Base-by-base conservation (phyloP, 352 stramenopile species). In the Achlya hypogyna region DNA sequence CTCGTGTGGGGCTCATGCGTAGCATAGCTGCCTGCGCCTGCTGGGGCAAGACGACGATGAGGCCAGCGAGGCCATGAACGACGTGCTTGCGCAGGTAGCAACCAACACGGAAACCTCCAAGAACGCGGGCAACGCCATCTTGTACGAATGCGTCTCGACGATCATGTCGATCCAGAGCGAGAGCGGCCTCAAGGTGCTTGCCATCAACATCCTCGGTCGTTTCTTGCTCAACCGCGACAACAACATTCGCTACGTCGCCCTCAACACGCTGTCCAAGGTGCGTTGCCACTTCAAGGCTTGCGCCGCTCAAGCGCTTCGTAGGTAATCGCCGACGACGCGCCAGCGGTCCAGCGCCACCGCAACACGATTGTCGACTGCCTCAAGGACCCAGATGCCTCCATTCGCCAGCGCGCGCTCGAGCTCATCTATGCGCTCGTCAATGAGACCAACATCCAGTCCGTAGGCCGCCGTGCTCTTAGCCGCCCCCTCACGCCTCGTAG, bases 31-130 rank as follows among this genome's bases (percentile, higher is more conserved):
- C 70, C 75, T 99, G 69, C 83, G 95, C 25, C 72, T 99, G 12
- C 69, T 99, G n/a, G 97, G 97, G 45, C 87, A 96, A 59, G 86
- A 88, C 62, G 97, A 98, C 73, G 91, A 96, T 51, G 91, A 98
- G 62, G 95, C 96, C 0, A 93, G 84, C 28, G 87, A 94, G 53
- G 84, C 84, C 2, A 95, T 94, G 86, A 99, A 99, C 76, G 97
- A 99, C 79, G 91, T 99, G 22, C 85, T 99, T 4, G 95, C 96
- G 2, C 95, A 99, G 82, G 97, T 99, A 35, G 98, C 97, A n/a
- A 99, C 96, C n/a, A 99, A 99, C 80, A 99, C 97, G 12, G 97
- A 99, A 75, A 98, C 96, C 9, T 93, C 94, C 42, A 99, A 99
- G 75, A 99, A 98, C 74, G 93, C 97, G n/a, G 98, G 97, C 34